Base-by-base conservation (phyloP, 192 early-diverging fungal species). In the Jimgerdemannia lactiflua region DNA sequence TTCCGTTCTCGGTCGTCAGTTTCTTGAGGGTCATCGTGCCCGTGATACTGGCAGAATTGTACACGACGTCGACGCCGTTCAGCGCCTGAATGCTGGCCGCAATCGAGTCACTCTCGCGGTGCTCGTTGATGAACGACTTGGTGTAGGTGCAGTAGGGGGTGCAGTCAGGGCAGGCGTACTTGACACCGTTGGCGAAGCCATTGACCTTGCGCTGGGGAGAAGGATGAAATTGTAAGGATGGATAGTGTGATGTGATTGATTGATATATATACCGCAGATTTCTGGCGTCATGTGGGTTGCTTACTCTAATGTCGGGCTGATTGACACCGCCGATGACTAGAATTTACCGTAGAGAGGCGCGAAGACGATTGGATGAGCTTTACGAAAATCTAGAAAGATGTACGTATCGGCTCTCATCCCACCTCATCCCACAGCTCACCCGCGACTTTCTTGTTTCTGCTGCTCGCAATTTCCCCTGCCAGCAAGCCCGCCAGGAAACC, bases 251-350 rank as follows among this genome's bases (percentile, higher is more conserved):
- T 29, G 29, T 29, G 29, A 29, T 29, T 29, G 29, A 29, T 29
- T 29, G 29, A 29, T 29, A 29, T 29, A 29, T 29, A 29, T 1
- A 29, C 29, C 29, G 29, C 1, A 29, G 29, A 29, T 29, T 29
- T 29, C 29, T 29, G 29, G 29, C 29, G 29, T 29, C 29, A 29
- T 29, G 29, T 29, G 29, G 29, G 29, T 59, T 59, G 14, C 49
- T 59, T 59, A 59, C 49, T 14, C 49, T 59, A 59, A 59, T 72
- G 64, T 77, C 78, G 18, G 77, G 81, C 39, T 82, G 81, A 17
- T 82, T 77, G 19, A 82, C 81, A 6, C 81, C 81, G 66, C 77
- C 77, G 18, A 82, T 78, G 29, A 82, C 80, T 82, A 59, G 20
- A 29, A 29, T 0, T 29, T 29, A 29, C 1, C 29, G 29, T 29